Evolutionary conservation across 805 yeast species (phyloP), one percentile per base, ranked within the genome.

Genomic region (Yamadazyma nakazawae): DNA sequence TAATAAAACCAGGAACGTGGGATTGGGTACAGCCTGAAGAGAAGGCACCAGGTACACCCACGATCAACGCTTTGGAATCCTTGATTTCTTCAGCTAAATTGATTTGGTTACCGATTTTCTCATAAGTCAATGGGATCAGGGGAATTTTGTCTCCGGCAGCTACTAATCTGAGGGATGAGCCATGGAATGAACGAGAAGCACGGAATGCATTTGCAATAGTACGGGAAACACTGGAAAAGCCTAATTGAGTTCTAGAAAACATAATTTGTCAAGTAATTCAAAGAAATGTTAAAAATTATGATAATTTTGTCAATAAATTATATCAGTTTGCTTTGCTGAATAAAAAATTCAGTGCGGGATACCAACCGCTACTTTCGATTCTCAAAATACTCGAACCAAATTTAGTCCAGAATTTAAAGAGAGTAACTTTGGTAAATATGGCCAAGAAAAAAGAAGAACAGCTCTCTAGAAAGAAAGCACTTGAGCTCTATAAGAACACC

Each of bases 1-100:
- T 67, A 58, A 88, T 58, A 64, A 77, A 88, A n/a, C 87, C 89
- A 2, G 95, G 94, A 40, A 87, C 76, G 59, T 84, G 91, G 25
- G 75, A 63, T 21, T 82, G 81, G 30, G 88, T 74, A 64, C 96
- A 88, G 4, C 85, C 88, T 34, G 91, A 88, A 2, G 92, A 82
- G 62, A 82, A 88, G 0, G 96, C 96, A 34, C 94, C 72, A 2
- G 77, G 76, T 36, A 70, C 70, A 8, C 76, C 76, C 41, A 67
- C 61, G 25, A 72, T 53, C 24, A 72, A 53, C 11, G 72, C 55
- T 51, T 69, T 70, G 7, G 68, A 72, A 18, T 45, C 39, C n/a
- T 59, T 54, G 16, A 62, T 52, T 52, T 72, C 74, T 35, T 74
- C 72, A 24, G 85, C 79, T 42, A 85, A 67, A 59, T 81, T 74